These are phyloP conservation scores for Geotrichum bryndzae DNA, from an alignment of 1,139 yeast genomes.

Conservation along the genomic window DNA sequence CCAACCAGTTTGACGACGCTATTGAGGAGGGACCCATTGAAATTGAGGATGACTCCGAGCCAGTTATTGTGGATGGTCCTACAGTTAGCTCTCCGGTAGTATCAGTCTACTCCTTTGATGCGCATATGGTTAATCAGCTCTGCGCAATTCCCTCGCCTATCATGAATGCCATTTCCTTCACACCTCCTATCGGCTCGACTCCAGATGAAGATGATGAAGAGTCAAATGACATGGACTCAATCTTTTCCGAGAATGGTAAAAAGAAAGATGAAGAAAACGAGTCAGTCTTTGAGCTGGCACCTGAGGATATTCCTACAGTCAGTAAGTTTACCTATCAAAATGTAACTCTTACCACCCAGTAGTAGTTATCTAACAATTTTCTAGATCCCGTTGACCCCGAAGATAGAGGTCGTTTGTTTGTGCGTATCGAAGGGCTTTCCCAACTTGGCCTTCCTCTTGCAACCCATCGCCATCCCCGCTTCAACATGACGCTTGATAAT, in stretches of 20 bases:
- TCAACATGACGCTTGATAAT: slow-evolving; percentile 73
- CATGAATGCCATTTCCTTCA: slow-evolving; percentile 23
- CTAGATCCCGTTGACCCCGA: slow-evolving; percentile 25
- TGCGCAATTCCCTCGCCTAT: slow-evolving; percentile 25
- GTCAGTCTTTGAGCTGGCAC: not conserved
- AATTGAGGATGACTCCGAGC: not conserved
- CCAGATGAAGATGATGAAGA: slow-evolving; percentile 13
- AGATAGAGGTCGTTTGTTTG: slow-evolving; percentile 74
- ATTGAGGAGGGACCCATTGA: not conserved
- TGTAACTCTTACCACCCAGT: not conserved
- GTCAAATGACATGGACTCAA: slow-evolving; percentile 13
- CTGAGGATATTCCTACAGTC: not conserved
- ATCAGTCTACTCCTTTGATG: slow-evolving; percentile 14
- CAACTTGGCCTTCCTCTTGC: slow-evolving; percentile 51
- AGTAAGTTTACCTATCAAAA: not conserved
- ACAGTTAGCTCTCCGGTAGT: slow-evolving; percentile 4
- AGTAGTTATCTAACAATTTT: not conserved
- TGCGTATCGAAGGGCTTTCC: slow-evolving; percentile 58
- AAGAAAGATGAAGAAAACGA: slow-evolving; percentile 6
- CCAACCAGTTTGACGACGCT: not conserved
- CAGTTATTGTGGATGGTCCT: not conserved
- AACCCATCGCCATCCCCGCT: slow-evolving; percentile 42
- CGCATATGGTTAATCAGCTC: slow-evolving; percentile 24
- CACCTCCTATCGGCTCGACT: slow-evolving; percentile 17
- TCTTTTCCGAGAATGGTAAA: slow-evolving; percentile 5